Evolutionary conservation across 768 basidiomycete genomes (phyloP).

Genomic region (Leccinum subgranulosum): DNA sequence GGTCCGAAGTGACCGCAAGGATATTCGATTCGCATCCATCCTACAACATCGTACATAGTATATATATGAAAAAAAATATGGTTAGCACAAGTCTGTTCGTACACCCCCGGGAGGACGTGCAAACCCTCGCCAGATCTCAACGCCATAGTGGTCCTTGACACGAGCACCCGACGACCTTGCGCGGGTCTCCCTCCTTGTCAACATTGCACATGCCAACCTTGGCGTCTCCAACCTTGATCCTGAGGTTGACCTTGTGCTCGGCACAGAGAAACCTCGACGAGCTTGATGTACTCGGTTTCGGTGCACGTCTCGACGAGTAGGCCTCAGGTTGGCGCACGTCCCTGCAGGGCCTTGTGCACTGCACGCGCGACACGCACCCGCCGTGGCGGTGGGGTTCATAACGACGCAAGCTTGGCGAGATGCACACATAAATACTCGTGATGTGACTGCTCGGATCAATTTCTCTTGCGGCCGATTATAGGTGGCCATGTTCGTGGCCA

Average conservation of each 20-base stretch:
- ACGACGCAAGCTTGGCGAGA: not conserved
- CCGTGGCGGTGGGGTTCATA: not conserved
- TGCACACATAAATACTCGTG: not conserved
- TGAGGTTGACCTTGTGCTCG: no score
- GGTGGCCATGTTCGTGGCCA: not conserved
- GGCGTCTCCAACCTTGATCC: no score
- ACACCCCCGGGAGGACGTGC: no score
- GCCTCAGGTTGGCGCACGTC: slow-evolving; percentile 99
- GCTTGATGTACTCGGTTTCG: slow-evolving; percentile 85
- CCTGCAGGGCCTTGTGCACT: slow-evolving; percentile 53
- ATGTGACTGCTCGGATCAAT: not conserved
- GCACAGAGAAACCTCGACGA: no score
- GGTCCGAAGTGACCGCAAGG: no score
- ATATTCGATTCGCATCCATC: no score
- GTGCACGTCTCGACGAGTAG: slow-evolving; percentile 97
- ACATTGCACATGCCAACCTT: no score
- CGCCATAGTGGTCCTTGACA: no score
- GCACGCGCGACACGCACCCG: not conserved
- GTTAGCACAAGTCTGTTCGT: no score
- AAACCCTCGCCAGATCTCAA: no score
- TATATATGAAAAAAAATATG: slow-evolving; percentile 7
- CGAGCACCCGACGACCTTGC: no score
- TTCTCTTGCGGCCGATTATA: not conserved
- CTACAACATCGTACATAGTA: slow-evolving; percentile 4
- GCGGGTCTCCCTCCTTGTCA: no score